Evolutionary conservation across 805 yeast genomes (phyloP), one percentile per base, ranked within the genome.

Genomic region (Tetrapisispora namnaoensis): DNA sequence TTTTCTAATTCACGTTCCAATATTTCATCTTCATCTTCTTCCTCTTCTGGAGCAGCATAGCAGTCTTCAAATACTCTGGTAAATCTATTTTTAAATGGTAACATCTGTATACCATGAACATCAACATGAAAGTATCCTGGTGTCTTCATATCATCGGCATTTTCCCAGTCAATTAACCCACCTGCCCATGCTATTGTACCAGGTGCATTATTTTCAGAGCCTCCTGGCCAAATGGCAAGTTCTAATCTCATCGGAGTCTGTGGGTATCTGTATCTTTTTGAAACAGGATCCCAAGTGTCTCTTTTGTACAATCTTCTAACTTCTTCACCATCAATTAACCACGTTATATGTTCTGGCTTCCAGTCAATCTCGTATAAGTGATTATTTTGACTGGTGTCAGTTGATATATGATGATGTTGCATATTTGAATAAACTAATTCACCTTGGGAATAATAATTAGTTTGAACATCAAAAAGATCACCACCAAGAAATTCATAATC

Each of bases 111-210:
- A 21, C 74, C 69, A 57, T 79, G 70, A 32, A 91, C 65, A 48
- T 74, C 72, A 9, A 86, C 82, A 59, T 78, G 82, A 70, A 78
- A 83, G 69, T 87, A 87, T 8, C 96, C 96, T 42, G 79, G 75
- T 50, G 82, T 69, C 50, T 74, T 53, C 47, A 89, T 78, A 65
- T 88, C 96, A 1, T 74, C 69, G 6, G 90, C 74, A 63, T 56
- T 59, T 16, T 83, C 71, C 97, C 97, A 91, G 70, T 87, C 76
- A 48, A 91, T 78, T 10, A 53, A 68, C 62, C 97, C 98, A 60
- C 96, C 96, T 18, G 96, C 88, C 91, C 91, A 90, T 49, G 73
- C 80, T 48, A 79, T 73, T 2, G 91, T 84, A 63, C 91, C 91
- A 10, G 68, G 63, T 30, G 75, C 77, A 58, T 73, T 76, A 24